Percentiles rank a stretch among this genome's conserved stretches.
Evolutionary conservation across 768 basidiomycete species (phyloP).

Genomic region (Amylocystis lapponica): DNA sequence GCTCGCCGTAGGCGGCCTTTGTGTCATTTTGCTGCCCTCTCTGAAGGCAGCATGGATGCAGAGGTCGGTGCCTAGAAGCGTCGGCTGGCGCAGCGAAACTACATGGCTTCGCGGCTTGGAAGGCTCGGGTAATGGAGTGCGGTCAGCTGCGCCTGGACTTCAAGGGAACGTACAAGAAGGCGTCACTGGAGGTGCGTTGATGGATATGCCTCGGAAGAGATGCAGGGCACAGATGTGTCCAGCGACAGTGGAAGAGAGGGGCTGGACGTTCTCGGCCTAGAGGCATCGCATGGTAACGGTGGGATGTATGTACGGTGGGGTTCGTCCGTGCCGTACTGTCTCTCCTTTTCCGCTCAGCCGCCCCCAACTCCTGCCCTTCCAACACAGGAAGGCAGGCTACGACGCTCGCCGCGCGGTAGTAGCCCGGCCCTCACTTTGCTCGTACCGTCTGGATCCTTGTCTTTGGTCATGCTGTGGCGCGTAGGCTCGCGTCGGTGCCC

Average conservation of each 20-base stretch:
- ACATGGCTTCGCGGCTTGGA: slow-evolving; percentile 43
- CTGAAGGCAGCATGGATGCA: slow-evolving; percentile 18
- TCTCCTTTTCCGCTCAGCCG: slow-evolving; percentile 10
- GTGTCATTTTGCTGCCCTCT: slow-evolving; percentile 16
- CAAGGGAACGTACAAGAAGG: slow-evolving; percentile 33
- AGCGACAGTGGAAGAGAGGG: slow-evolving; percentile 7
- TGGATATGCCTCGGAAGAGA: slow-evolving; percentile 4
- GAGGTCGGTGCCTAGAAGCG: slow-evolving; percentile 44
- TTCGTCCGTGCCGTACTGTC: slow-evolving; percentile 9
- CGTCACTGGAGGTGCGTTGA: slow-evolving; percentile 11
- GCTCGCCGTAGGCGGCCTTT: slow-evolving; percentile 46
- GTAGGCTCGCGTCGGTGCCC: slow-evolving; percentile 12
- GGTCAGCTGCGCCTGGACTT: slow-evolving; percentile 9
- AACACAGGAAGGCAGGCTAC: slow-evolving; percentile 36
- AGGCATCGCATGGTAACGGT: slow-evolving; percentile 9
- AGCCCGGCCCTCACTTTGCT: slow-evolving; percentile 22
- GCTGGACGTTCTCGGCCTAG: slow-evolving; percentile 6
- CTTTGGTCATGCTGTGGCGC: slow-evolving; percentile 8
- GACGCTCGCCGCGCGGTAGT: slow-evolving; percentile 31
- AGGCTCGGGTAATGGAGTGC: slow-evolving; percentile 14
- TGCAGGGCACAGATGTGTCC: slow-evolving; percentile 13
- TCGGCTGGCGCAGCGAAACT: slow-evolving; percentile 45
- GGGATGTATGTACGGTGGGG: slow-evolving; percentile 14
- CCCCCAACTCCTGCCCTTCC: slow-evolving; percentile 40
- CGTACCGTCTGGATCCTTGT: background rate